A percentile compares a stretch with the other conserved stretches of the same genome.
Evolutionary conservation across 192 early-diverging fungal species (phyloP).

Genomic region (Mortierella antarctica): DNA sequence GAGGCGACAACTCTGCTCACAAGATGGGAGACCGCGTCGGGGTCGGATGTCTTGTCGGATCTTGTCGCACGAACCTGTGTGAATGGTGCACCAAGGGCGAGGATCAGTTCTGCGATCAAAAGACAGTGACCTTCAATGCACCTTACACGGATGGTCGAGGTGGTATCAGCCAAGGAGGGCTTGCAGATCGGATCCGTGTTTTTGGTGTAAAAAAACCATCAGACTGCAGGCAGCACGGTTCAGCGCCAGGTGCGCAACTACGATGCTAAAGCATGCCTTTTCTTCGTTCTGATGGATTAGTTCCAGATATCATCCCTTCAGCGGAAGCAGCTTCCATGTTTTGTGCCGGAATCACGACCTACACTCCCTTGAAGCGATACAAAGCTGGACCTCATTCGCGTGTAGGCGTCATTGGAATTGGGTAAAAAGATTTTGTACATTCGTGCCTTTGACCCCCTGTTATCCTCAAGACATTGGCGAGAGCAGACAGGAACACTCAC

Average conservation of each 20-base stretch:
- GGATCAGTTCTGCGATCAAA: constrained; percentile 52
- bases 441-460: no score
- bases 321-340: constrained; percentile 75
- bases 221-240: no score
- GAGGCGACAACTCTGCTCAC: constrained; percentile 43
- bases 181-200: constrained; percentile 64
- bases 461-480: neutral
- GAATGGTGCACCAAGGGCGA: constrained; percentile 33
- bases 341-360: constrained; percentile 88
- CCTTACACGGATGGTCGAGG: constrained; percentile 69
- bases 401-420: constrained; percentile 73
- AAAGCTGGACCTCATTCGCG: constrained; percentile 53
- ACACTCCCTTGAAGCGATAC: constrained; percentile 60
- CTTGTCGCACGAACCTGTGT: constrained; percentile 54
- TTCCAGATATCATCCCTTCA: constrained; percentile 7
- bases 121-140: constrained; percentile 65
- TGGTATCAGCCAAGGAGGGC: constrained; percentile 46
- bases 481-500: neutral
- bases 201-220: constrained; percentile 20
- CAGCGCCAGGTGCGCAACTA: no score
- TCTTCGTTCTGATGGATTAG: neutral
- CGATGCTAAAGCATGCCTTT: no score
- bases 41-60: constrained; percentile 68
- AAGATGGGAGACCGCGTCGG: constrained; percentile 72
- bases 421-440: constrained; percentile 13